Conservation (phyloP, 2,329 filamentous ascomycete species). For the Pestalotiopsis sp. region DNA sequence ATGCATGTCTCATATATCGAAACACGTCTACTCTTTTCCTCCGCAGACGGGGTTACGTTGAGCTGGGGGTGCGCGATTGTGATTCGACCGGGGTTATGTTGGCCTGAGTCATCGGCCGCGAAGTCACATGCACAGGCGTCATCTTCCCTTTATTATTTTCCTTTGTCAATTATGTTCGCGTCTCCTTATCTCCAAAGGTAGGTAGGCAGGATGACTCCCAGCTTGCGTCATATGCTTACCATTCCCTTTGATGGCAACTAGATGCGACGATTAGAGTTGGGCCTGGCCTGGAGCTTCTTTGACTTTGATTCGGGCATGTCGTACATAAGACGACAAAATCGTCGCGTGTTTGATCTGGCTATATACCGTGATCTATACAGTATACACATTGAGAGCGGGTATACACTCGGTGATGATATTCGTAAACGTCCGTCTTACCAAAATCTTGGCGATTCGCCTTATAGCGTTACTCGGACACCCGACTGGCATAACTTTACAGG, state of each 20-base stretch:
- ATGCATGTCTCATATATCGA: slow-evolving; percentile 12
- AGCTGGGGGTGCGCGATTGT: background rate
- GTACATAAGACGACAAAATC: too few species aligned
- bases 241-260: too few species aligned
- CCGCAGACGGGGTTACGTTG: background rate
- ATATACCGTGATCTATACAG: background rate
- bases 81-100: background rate
- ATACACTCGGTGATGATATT: slow-evolving; percentile 32
- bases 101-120: slow-evolving; percentile 10
- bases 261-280: too few species aligned
- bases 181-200: background rate
- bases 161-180: too few species aligned
- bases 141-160: background rate
- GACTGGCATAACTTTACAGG: background rate
- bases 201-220: background rate
- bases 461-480: slow-evolving; percentile 8
- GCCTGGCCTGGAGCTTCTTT: too few species aligned
- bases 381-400: slow-evolving; percentile 4
- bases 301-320: too few species aligned
- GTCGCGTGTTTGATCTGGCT: background rate
- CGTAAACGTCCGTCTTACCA: slow-evolving; percentile 25
- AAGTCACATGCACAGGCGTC: slow-evolving; percentile 13
- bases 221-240: too few species aligned
- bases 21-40: slow-evolving; percentile 5
- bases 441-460: slow-evolving; percentile 19